phyloP scores from a whole-genome alignment of 83 land plant species.

The Diphasiastrum complanatum region DNA sequence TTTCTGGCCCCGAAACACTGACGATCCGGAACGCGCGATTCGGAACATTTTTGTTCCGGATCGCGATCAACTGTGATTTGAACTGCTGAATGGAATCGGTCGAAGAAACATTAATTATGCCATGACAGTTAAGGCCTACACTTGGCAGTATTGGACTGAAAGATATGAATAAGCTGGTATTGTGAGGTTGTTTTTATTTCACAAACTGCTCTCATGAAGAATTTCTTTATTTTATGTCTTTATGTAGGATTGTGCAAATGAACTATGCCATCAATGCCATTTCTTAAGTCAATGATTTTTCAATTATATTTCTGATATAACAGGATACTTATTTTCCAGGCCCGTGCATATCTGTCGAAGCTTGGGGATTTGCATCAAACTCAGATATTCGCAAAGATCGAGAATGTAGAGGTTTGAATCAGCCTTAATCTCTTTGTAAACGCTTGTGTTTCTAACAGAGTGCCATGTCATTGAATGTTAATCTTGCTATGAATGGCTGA shows the following conservation, averaged over 20 bases:
- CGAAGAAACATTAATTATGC: too few relatives aligned
- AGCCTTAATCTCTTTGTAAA: neutral
- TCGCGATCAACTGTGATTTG: too few relatives aligned
- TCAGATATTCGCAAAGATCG: constrained; percentile 22
- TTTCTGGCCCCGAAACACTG: too few relatives aligned
- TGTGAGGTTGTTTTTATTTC: neutral
- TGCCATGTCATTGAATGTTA: neutral
- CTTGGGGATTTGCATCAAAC: constrained; percentile 14
- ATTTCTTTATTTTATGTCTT: too few relatives aligned
- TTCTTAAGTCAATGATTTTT: neutral
- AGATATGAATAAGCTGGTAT: neutral
- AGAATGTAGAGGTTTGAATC: constrained; percentile 3
- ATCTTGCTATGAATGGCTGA: neutral
- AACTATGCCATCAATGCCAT: too few relatives aligned
- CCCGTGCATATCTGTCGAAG: constrained; percentile 7
- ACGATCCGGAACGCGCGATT: too few relatives aligned
- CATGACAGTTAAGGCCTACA: neutral
- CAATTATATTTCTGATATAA: neutral
- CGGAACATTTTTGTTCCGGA: too few relatives aligned
- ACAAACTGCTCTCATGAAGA: neutral
- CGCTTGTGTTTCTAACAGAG: neutral
- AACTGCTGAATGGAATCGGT: too few relatives aligned
- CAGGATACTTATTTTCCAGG: neutral
- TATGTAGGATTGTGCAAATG: too few relatives aligned
- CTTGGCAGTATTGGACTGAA: neutral